Base-by-base conservation (phyloP, 169 alveolate species). In the Blepharisma undulans region DNA sequence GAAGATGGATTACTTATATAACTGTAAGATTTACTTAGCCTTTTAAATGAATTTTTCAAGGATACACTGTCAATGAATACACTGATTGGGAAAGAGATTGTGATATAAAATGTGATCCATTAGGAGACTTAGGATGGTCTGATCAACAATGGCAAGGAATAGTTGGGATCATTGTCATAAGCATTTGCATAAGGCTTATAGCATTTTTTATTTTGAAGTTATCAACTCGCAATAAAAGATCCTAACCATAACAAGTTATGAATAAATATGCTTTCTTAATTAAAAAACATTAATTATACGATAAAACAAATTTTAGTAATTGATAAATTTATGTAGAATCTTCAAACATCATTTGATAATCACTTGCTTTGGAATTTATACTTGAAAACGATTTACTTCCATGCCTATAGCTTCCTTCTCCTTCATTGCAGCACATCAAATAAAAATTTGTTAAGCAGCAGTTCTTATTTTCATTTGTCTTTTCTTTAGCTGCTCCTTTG, bases 341-440 rank as follows among this genome's bases (percentile, higher is more conserved):
- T 48, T 48, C 66, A 48, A 48, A 48, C 66, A 48, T 48, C 66
- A 48, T 48, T 48, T 48, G 66, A 48, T 48, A 48, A 18, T 48
- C 66, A 48, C 66, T 48, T 48, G 66, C 66, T 48, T 48, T 48
- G 12, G 66, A 48, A 48, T 48, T 48, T 48, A 18, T 5, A 5
- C 66, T 48, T 48, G 66, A 48, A 48, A 48, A 48, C 0, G 66
- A 48, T 1, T 48, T 48, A 0, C 0, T 5, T 48, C 66, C 66
- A 48, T 48, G 66, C 66, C 14, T 48, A 48, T 48, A 48, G 66
- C 66, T 48, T 3, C 66, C 66, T 25, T 78, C 25, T 78, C 29
- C 77, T 82, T 82, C 36, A 82, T 82, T 82, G 72, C 72, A 82
- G n/a, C 89, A 82, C 89, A 82, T 34, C n/a, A 21, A 25, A 32